Base-by-base conservation (phyloP, 768 basidiomycete species). In the Collybia sordida region DNA sequence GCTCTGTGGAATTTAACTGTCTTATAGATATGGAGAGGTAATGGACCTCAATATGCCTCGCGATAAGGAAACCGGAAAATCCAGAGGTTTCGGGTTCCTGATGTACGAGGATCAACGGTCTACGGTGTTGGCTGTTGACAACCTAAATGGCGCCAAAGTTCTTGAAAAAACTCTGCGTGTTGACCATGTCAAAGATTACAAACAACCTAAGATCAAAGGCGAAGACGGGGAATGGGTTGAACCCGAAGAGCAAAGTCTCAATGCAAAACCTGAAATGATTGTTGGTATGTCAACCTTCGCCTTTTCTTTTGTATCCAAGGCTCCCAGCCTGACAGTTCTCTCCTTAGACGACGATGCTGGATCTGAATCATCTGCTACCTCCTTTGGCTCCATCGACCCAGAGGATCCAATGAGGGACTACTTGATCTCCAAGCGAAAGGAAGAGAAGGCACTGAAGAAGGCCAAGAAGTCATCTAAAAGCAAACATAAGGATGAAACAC, bases 101-200 rank as follows among this genome's bases (percentile, higher is more conserved):
- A 98, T 98, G 97, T 99, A 98, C 68, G 93, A 96, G 70, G 94
- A 99, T 68, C 97, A 99, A 71, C 82, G 93, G 42, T 96, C 93
- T 52, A 99, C 97, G 5, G 68, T 98, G 44, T 78, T 99, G 42
- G 97, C 97, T 7, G 96, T 99, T 54, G 97, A 99, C 73, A 99
- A 99, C 72, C 84, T 99, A 68, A 98, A 97, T 62, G 97, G 97
- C 36, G 91, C 94, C 41, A 83, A 83, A 47, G 87, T 98, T 36
- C 72, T 97, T 25, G 92, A 88, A 14, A 78, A 86, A 58, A 96
- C 85, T 2, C 72, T 99, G 44, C 85, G 94, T 15, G 97, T 98
- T 35, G 93, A 98, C 65, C 90, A 94, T 61, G 90, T 91, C 55
- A 90, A 86, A 66, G 81, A 93, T 58, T 98, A 98, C 66, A 93